These are phyloP conservation scores for Dactylella cylindrospora DNA, from an alignment of 2,329 filamentous ascomycete species.

Conservation along the genomic window DNA sequence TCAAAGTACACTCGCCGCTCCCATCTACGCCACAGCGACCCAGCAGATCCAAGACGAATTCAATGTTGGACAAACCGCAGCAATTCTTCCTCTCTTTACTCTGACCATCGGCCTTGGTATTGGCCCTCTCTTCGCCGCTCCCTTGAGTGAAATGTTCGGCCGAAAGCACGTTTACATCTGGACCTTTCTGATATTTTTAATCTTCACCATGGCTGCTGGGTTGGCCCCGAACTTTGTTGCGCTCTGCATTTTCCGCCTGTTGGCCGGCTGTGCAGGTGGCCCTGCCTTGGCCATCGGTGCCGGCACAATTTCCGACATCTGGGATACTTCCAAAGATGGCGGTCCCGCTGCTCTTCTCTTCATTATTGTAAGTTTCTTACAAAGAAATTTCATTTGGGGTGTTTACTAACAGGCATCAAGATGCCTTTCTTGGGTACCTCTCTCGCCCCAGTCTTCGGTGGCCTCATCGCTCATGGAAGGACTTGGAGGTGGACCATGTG, in stretches of 20 bases:
- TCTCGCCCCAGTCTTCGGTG: conserved; percentile 47
- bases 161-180: conserved; percentile 48
- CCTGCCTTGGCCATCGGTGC: conserved; percentile 58
- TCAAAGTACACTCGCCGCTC: conserved; percentile 45
- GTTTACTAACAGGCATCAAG: neutral
- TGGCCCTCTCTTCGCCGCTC: conserved; percentile 47
- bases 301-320: conserved; percentile 59
- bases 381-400: neutral
- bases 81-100: conserved; percentile 45
- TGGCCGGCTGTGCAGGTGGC: conserved; percentile 51
- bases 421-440: conserved; percentile 40
- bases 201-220: conserved; percentile 49
- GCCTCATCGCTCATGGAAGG: conserved; percentile 46
- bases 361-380: conserved; percentile 37
- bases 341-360: conserved; percentile 39
- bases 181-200: conserved; percentile 47
- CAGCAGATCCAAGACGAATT: conserved; percentile 44
- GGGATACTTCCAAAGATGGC: conserved; percentile 45
- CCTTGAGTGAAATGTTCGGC: conserved; percentile 42
- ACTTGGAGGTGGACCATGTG: conserved; percentile 73
- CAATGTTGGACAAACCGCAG: conserved; percentile 33
- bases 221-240: conserved; percentile 46
- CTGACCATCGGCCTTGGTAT: conserved; percentile 47
- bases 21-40: conserved; percentile 45
- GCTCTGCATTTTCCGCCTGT: conserved; percentile 48